Evolutionary conservation across 768 basidiomycete genomes (phyloP), one percentile per base, ranked within the genome.

Genomic region (Flagelloscypha sp.): DNA sequence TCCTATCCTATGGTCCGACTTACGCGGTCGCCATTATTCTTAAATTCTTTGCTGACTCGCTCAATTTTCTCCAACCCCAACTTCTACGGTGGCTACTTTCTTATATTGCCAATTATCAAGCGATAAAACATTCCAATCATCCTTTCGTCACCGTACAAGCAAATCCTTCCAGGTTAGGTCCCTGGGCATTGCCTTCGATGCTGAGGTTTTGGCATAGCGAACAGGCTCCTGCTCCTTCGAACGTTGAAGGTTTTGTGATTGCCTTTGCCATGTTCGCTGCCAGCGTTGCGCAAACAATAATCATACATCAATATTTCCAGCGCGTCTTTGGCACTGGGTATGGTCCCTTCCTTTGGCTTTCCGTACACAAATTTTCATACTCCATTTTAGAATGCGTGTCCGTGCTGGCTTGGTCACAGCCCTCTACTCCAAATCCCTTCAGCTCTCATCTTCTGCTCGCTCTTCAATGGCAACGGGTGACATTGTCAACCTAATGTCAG

Each of bases 401-500:
- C 79, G 90, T 19, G 83, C 87, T 0, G 93, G 92, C 0, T 71
- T 98, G 15, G 76, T 97, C 10, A 79, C 79, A 1, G 73, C 69
- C 3, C 88, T 95, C 34, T 97, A 94, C 62, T 62, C 76, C 33
- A 95, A 97, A 54, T 73, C 89, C 0, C 65, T 98, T 15, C 69
- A 87, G 3, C 71, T 98, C 7, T 87, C 85, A 2, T 90, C 83
- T 47, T 84, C 88, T 39, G 90, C 88, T 48, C 76, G 84, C 4
- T 70, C 73, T 7, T n/a, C n/a, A n/a, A 76, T 87, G 27, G 72
- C 85, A 0, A 77, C 86, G 0, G 93, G 94, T 1, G 92, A 95
- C 52, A 92, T 95, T 23, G 89, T 95, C 43, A 97, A 95, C 52
- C 58, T 94, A 21, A 92, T 93, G 82, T 83, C 81, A 6, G 89